Evolutionary conservation across 805 yeast species (phyloP), one percentile per base, ranked within the genome.

Genomic region (Lipomyces japonicus): DNA sequence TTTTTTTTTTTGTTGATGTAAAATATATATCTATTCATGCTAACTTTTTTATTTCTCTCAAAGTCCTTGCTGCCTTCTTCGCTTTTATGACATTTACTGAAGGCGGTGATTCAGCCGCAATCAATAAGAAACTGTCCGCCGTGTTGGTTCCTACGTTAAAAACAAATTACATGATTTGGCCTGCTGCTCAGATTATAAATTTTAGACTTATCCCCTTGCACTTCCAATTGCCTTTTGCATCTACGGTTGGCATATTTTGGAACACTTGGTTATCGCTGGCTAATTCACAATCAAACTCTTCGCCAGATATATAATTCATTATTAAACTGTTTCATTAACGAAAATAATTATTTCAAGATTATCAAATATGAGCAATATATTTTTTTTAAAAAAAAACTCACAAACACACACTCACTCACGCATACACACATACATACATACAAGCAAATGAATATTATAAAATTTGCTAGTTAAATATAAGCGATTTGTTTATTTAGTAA

Each of bases 141-240:
- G 80, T 78, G 69, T 80, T 81, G 48, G 57, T 71, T 26, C 74
- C 76, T 3, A 89, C 96, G 0, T 67, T 90, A 37, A 65, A 72
- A 30, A 74, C 85, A 16, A 90, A 89, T 65, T 88, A 95, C 90
- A 63, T 74, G 44, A 84, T 91, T 10, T 93, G 97, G 98, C 97
- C 97, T 0, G 67, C 79, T 0, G 85, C 93, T 55, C 97, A 93
- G 68, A 62, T 81, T 47, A 56, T 82, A 54, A 93, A 91, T 68
- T 87, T 91, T 63, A 75, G 81, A 40, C 61, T 86, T 5, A 76
- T 88, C 2, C 97, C 97, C 0, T 76, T 81, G 5, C 81, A 81
- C 39, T 78, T 81, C 59, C 97, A 91, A 67, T 95, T 91, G 3
- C 96, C 97, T 0, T 91, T 93, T 65, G 82, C 95, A 48, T 84